Base-by-base conservation (phyloP, 345 rosid genomes). In the Arabis hirsuta region DNA sequence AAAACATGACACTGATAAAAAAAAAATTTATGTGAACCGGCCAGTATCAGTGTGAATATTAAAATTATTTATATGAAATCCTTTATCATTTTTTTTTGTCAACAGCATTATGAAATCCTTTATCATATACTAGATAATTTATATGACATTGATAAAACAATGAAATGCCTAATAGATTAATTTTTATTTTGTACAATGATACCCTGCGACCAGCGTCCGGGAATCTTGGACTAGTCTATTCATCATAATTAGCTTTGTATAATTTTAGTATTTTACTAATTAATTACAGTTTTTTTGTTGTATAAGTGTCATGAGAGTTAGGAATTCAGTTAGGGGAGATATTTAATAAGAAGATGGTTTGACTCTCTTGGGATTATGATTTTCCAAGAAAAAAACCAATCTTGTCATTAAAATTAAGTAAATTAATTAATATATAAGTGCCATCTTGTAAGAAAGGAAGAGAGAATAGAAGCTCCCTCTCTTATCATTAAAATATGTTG, bases 391-490 rank as follows among this genome's bases (percentile, higher is more conserved):
- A 57, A 24, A 34, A 32, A 32, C 8, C 36, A 32, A 32, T 32
- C 36, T 32, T 32, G 8, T 32, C 36, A 32, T 32, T 32, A 5
- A 32, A 32, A 32, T 22, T 32, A 32, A 34, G 38, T 34, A 34
- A 34, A 34, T 34, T 22, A 8, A 9, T 36, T 9, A 36, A 36
- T 8, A 20, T 43, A 74, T 50, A 50, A 59, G 56, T 67, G 42
- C 22, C 7, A 22, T 34, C 7, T 53, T 50, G 48, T 59, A 51
- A 41, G 53, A 57, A 65, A 73, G 66, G 48, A 67, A 43, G 41
- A 74, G 56, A 74, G 78, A 74, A 74, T 67, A 74, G 78, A 74
- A 67, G 78, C 73, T 68, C 69, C 78, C 29, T 52, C 39, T 53
- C 32, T 68, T 74, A 42, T 43, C 26, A 22, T 61, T 42, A 19